These are phyloP conservation scores for Hemerocallis citrina DNA, from an alignment of 106 monocot genomes.

Conservation along the genomic window DNA sequence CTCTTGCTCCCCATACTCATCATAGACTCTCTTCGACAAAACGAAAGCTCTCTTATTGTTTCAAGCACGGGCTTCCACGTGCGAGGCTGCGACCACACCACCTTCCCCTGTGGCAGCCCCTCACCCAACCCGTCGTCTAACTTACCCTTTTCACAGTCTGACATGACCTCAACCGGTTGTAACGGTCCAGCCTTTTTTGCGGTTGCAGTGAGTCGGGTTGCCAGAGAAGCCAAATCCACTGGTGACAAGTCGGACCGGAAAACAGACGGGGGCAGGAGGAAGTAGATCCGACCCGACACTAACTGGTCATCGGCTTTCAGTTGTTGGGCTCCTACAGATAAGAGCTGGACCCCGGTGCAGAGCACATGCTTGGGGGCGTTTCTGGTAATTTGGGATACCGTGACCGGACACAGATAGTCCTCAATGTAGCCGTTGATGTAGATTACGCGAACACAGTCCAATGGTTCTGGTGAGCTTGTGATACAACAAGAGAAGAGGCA, in stretches of 20 bases:
- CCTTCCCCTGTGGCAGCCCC: not conserved
- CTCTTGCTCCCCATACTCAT: not conserved
- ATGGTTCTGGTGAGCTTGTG: slow-evolving; percentile 4
- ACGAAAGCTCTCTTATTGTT: slow-evolving; percentile 63
- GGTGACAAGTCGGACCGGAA: slow-evolving; percentile 50
- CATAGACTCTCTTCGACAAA: slow-evolving; percentile 18
- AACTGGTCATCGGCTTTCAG: slow-evolving; percentile 34
- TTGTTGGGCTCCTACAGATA: slow-evolving; percentile 18
- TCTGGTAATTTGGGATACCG: slow-evolving; percentile 45
- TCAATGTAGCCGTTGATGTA: slow-evolving; percentile 74
- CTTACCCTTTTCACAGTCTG: not conserved
- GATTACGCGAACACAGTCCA: slow-evolving; percentile 50
- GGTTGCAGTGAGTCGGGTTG: slow-evolving; percentile 36
- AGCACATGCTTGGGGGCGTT: slow-evolving; percentile 34
- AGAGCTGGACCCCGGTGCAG: slow-evolving; percentile 48
- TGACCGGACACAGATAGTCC: slow-evolving; percentile 44
- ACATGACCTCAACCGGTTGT: slow-evolving; percentile 1
- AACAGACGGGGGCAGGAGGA: slow-evolving; percentile 52
- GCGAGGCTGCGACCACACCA: not conserved
- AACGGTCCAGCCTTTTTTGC: slow-evolving; percentile 21
- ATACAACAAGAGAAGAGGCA: slow-evolving; percentile 20
- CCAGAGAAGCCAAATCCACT: slow-evolving; percentile 36
- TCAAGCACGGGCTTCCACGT: slow-evolving; percentile 70
- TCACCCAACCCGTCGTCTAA: not conserved
- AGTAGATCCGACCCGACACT: slow-evolving; percentile 61